Evolutionary conservation across 345 rosid species (phyloP).

Genomic region (Lenwebbia sp.): DNA sequence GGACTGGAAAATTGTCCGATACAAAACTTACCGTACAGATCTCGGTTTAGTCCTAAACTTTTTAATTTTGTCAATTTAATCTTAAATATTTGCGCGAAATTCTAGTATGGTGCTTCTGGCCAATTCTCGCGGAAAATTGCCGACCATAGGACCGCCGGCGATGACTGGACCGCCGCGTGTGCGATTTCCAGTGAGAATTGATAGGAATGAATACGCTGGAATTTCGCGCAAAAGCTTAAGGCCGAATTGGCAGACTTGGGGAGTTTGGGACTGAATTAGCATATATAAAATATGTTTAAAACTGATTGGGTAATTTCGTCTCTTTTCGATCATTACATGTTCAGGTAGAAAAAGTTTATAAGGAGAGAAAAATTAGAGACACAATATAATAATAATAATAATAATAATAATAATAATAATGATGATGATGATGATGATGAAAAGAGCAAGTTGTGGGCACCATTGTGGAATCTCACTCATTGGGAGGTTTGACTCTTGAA

Average conservation of each 20-base stretch:
- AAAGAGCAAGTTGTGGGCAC: not conserved
- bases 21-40: accelerated
- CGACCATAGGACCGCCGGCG: accelerated
- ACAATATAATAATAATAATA: not conserved
- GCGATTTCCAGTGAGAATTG: not conserved
- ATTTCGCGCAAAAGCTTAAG: not conserved
- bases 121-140: not conserved
- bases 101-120: accelerated
- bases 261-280: not conserved
- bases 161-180: accelerated
- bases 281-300: not conserved
- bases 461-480: not conserved
- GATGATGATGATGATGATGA: not conserved
- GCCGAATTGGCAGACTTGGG: not conserved
- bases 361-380: accelerated
- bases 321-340: not conserved
- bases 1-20: not conserved
- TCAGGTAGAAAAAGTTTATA: accelerated
- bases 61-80: not conserved
- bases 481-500: not conserved
- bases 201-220: accelerated
- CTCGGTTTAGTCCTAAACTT: accelerated
- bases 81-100: accelerated
- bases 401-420: not conserved
- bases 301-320: not conserved